A percentile compares a stretch with the other conserved stretches of the same genome.
Evolutionary conservation across 192 early-diverging fungal genomes (phyloP).

Genomic region (Backusella circina): DNA sequence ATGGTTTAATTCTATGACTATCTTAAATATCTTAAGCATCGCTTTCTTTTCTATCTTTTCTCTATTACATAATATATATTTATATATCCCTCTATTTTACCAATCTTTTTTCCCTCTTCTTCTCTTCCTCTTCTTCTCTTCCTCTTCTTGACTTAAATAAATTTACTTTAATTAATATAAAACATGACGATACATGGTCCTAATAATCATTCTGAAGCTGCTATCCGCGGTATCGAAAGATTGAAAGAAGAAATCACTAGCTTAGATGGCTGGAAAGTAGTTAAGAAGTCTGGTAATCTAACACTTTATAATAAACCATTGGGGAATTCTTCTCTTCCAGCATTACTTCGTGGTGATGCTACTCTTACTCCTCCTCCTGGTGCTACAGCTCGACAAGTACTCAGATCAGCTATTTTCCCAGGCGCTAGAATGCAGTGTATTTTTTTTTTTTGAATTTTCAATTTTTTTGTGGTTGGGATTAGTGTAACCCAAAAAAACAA

Average conservation of each 20-base stretch:
- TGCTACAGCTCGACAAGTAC: constrained; percentile 36
- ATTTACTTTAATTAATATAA: neutral
- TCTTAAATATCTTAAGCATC: neutral
- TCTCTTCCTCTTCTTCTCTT: neutral
- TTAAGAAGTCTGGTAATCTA: constrained; percentile 36
- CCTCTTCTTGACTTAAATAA: neutral
- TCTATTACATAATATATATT: neutral
- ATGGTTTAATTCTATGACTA: neutral
- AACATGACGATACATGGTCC: neutral
- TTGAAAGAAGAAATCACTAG: constrained; percentile 39
- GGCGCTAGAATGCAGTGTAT: constrained; percentile 45
- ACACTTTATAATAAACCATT: constrained; percentile 46
- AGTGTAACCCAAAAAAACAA: neutral
- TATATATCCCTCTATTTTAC: too few relatives aligned
- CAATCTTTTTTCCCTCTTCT: neutral
- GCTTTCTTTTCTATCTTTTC: neutral
- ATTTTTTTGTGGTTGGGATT: neutral
- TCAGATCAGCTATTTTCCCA: constrained; percentile 36
- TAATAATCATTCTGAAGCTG: neutral
- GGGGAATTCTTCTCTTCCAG: constrained; percentile 33
- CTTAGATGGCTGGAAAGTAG: constrained; percentile 43
- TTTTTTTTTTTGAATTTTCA: neutral
- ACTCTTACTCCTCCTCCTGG: constrained; percentile 12
- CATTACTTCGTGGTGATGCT: constrained; percentile 50
- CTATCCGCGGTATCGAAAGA: neutral